phyloP scores from a whole-genome alignment of 345 rosid species.

The Acer negundo region DNA sequence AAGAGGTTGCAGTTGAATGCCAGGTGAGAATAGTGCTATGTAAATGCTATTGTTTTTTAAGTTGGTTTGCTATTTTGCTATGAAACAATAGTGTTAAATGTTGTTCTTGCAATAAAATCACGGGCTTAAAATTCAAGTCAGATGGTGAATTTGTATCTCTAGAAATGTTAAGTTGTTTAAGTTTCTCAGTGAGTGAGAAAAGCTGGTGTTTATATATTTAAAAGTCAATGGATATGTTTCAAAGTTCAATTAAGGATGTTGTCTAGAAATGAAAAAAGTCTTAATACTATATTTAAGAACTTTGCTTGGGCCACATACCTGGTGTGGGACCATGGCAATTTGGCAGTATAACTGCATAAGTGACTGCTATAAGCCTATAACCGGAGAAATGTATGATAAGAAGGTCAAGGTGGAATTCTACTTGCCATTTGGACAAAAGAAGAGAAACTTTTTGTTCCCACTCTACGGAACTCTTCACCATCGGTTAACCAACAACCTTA shows the following conservation, averaged over 20 bases:
- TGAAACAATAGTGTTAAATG: background rate
- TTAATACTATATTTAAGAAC: background rate
- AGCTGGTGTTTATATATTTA: too few relatives aligned
- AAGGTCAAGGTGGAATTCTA: background rate
- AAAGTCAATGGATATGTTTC: background rate
- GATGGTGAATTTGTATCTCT: background rate
- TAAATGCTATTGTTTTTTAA: background rate
- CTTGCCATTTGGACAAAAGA: background rate
- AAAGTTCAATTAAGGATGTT: background rate
- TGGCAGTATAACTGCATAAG: background rate
- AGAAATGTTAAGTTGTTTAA: background rate
- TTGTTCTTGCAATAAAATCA: background rate
- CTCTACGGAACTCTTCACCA: background rate
- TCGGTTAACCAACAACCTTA: background rate
- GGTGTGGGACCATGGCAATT: background rate
- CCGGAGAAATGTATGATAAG: slow-evolving; percentile 4
- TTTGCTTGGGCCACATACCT: background rate
- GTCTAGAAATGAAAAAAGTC: background rate
- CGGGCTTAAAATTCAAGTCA: too few relatives aligned
- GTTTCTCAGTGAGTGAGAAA: background rate
- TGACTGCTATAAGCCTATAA: background rate
- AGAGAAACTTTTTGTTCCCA: background rate
- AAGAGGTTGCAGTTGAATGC: slow-evolving; percentile 9
- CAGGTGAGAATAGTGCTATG: slow-evolving; percentile 13
- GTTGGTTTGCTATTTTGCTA: background rate